Percentiles rank a stretch among this genome's conserved stretches.
phyloP scores from a whole-genome alignment of 495 filamentous ascomycete genomes.

The Penicillium tannophilum region DNA sequence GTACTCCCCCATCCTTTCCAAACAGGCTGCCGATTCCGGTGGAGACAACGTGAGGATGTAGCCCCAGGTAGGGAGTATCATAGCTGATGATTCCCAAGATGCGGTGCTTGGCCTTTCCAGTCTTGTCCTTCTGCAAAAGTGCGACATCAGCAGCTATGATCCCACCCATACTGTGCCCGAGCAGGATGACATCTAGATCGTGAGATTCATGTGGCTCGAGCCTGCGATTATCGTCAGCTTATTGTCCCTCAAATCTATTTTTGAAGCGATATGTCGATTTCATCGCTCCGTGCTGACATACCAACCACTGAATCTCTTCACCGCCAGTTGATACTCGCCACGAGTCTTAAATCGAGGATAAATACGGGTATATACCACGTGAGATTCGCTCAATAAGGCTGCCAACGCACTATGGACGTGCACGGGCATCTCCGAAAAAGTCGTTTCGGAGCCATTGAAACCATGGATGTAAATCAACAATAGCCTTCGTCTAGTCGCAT shows the following conservation, averaged over 20 bases:
- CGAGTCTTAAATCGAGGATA: constrained; percentile 91
- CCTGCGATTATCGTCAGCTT: constrained; percentile 41
- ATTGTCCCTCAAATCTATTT: background rate
- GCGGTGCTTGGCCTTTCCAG: constrained; percentile 53
- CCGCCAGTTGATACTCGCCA: constrained; percentile 69
- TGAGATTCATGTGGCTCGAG: constrained; percentile 74
- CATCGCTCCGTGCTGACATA: constrained; percentile 27
- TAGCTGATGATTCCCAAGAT: constrained; percentile 84
- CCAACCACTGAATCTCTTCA: constrained; percentile 83
- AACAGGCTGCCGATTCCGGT: constrained; percentile 80
- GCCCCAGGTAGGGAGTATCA: constrained; percentile 83
- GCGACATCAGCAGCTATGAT: constrained; percentile 79
- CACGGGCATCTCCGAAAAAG: constrained; percentile 83
- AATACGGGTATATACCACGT: constrained; percentile 84
- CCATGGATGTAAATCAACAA: constrained; percentile 88
- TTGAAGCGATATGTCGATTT: no score
- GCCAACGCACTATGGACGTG: constrained; percentile 82
- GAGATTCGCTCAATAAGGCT: constrained; percentile 65
- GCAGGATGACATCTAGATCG: constrained; percentile 75
- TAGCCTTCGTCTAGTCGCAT: constrained; percentile 53
- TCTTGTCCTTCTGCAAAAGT: constrained; percentile 48
- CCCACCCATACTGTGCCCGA: constrained; percentile 92
- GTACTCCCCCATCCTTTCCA: constrained; percentile 46
- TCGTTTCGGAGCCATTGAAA: constrained; percentile 88
- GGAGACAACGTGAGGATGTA: constrained; percentile 84